Conservation (phyloP, 129 eudicot genomes). For the Flaveria bidentis region DNA sequence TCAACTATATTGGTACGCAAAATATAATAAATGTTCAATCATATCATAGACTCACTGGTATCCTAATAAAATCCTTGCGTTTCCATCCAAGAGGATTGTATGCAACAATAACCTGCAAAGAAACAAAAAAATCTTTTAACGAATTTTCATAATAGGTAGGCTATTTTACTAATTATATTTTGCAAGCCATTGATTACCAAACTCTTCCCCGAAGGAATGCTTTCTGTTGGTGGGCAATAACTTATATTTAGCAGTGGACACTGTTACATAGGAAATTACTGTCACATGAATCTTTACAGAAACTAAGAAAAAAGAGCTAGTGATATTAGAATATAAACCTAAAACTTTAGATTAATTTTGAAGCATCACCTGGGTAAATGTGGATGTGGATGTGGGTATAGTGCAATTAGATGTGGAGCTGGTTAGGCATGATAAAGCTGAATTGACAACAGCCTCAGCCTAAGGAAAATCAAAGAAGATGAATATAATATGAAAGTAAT, state of each 20-base stretch:
- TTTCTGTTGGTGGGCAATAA: constrained; percentile 80
- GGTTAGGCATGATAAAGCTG: constrained; percentile 68
- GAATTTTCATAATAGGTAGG: neutral
- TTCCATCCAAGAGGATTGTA: constrained; percentile 96
- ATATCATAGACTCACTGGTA: constrained; percentile 61
- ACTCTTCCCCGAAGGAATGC: constrained; percentile 71
- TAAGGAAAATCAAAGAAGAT: constrained; percentile 24
- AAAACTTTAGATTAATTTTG: neutral
- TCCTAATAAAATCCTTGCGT: constrained; percentile 66
- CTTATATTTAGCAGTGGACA: constrained; percentile 91
- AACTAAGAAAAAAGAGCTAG: neutral
- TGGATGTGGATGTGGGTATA: constrained; percentile 29
- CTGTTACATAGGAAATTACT: constrained; percentile 38
- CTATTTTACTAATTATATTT: neutral
- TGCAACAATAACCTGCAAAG: constrained; percentile 74
- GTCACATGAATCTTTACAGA: constrained; percentile 7
- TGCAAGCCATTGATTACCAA: constrained; percentile 56
- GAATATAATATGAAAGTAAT: neutral
- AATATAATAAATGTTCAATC: neutral
- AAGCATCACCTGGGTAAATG: constrained; percentile 61
- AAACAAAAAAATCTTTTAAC: neutral
- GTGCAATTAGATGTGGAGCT: constrained; percentile 43
- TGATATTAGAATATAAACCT: neutral
- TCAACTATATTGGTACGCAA: neutral
- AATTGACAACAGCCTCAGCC: constrained; percentile 70